Base-by-base conservation (phyloP, 331 rosid genomes). In the Arachis monticola region DNA sequence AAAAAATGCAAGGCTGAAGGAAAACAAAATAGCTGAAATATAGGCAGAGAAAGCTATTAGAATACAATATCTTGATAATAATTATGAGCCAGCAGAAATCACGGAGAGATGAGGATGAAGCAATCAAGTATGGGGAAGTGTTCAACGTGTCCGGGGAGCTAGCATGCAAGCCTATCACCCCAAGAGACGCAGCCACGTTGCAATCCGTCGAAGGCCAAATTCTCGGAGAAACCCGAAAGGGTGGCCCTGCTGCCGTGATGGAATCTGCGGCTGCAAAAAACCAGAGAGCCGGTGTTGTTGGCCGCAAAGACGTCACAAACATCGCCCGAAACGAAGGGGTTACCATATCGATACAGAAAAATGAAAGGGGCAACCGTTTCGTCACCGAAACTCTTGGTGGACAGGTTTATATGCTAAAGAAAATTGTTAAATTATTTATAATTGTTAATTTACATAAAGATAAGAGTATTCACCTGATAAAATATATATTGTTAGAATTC, bases 161-260 rank as follows among this genome's bases (percentile, higher is more conserved):
- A 81, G 88, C 85, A 0, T 56, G 77, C 2, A 77, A 72, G 27
- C 81, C 90, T 7, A 52, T 89, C 4, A 77, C 83, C 0, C 90
- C 89, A 0, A 40, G 79, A 56, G 85, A 84, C 42, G 91, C 93
- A 0, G 77, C 82, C 63, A 65, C 72, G 31, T 67, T 88, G 84
- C 87, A 91, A 75, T 80, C 90, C 0, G 90, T 83, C 3, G 91
- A 89, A 31, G 59, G 51, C 66, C 42, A 31, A 6, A 66, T 77
- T 2, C 32, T 86, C 5, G 87, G 92, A 1, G 76, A 76, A 7
- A 78, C 83, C 47, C 81, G 8, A 5, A 74, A 42, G 31, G 92
- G 86, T 2, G 75, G 92, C 6, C 88, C 91, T 0, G 91, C 95
- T 0, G 76, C 86, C 0, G 78, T 83, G 17, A 91, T 85, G 91